A percentile compares a stretch with the other conserved stretches of the same genome.
Conservation (phyloP, 257 asterid species). For the Cynanchum wilfordii region DNA sequence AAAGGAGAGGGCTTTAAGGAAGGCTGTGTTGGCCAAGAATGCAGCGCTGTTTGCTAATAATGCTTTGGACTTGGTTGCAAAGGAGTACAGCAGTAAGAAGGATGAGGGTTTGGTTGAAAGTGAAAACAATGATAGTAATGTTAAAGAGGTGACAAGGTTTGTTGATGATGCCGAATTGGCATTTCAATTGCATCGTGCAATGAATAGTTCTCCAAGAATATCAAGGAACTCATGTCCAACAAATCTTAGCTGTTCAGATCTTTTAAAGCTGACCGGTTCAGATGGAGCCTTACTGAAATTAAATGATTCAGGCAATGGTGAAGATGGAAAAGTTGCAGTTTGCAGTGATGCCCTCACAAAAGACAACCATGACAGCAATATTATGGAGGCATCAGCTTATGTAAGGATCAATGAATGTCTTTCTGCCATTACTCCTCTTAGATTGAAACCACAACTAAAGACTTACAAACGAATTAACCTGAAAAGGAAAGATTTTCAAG, state of each 20-base stretch:
- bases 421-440: slow-evolving; percentile 14
- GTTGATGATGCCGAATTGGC: slow-evolving; percentile 50
- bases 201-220: slow-evolving; percentile 55
- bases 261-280: slow-evolving; percentile 25
- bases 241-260: slow-evolving; percentile 23
- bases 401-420: slow-evolving; percentile 9
- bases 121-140: slow-evolving; percentile 9
- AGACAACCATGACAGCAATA: slow-evolving; percentile 24
- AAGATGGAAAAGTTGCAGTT: slow-evolving; percentile 27
- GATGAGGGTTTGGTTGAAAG: slow-evolving; percentile 18
- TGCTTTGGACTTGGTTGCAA: slow-evolving; percentile 22
- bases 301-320: slow-evolving; percentile 24
- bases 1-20: slow-evolving; percentile 29
- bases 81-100: slow-evolving; percentile 22
- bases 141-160: slow-evolving; percentile 21
- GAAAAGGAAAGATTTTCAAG: slow-evolving; percentile 34
- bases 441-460: slow-evolving; percentile 16
- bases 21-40: slow-evolving; percentile 26
- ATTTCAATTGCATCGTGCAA: slow-evolving; percentile 50
- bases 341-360: slow-evolving; percentile 19
- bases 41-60: slow-evolving; percentile 23
- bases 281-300: slow-evolving; percentile 29
- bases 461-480: slow-evolving; percentile 38
- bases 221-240: slow-evolving; percentile 24
- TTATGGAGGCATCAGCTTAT: slow-evolving; percentile 6